These are phyloP conservation scores for Syzygium syzygioides DNA, from an alignment of 441 rosid genomes.

Conservation along the genomic window DNA sequence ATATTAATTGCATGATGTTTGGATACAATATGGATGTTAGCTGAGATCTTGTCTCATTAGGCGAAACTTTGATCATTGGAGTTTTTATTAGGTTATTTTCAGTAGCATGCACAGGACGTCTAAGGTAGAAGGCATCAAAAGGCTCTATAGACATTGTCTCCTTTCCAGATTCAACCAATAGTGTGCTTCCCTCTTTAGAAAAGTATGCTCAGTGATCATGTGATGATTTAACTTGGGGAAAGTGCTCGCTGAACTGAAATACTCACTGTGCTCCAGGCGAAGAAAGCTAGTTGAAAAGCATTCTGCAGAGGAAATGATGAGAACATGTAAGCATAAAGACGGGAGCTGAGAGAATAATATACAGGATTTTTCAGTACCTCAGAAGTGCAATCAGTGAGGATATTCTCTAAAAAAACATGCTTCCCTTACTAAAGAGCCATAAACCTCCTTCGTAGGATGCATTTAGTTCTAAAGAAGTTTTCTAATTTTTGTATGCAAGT, in stretches of 20 bases:
- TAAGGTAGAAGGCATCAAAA: neutral
- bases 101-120: neutral
- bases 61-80: neutral
- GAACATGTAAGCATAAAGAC: neutral
- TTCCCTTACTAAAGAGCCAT: neutral
- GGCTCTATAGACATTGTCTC: neutral
- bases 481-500: neutral
- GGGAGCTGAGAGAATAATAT: neutral
- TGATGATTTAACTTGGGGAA: neutral
- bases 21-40: neutral
- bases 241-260: neutral
- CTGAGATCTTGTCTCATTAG: neutral
- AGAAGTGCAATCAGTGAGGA: neutral
- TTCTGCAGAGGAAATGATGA: slow-evolving; percentile 31
- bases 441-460: neutral
- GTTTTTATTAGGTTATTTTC: neutral
- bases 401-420: neutral
- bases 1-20: neutral
- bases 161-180: neutral
- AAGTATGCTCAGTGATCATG: neutral
- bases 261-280: slow-evolving; percentile 67
- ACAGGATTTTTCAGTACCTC: neutral
- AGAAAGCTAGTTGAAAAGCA: slow-evolving; percentile 87
- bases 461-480: neutral
- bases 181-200: neutral